These are phyloP conservation scores for Cornus suecica DNA, from an alignment of 148 eudicot species.

Conservation along the genomic window DNA sequence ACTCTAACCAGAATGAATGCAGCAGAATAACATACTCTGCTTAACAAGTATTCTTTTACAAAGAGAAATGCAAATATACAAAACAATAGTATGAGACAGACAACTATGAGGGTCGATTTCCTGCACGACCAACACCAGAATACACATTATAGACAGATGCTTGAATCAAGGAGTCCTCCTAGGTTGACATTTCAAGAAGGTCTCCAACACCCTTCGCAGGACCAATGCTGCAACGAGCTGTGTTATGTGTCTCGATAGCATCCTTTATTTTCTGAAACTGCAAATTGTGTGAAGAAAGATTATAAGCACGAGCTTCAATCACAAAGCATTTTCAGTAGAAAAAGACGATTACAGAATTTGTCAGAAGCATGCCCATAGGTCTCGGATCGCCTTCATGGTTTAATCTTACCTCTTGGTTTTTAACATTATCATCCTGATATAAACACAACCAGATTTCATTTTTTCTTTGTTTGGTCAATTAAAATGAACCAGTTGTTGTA, in stretches of 20 bases:
- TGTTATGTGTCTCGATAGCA: constrained; percentile 63
- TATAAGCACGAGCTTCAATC: background rate
- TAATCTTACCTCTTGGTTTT: too few species aligned
- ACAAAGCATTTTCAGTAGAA: background rate
- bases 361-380: background rate
- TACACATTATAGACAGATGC: constrained; percentile 14
- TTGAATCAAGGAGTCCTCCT: constrained; percentile 4
- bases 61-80: background rate
- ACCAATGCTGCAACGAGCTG: constrained; percentile 57
- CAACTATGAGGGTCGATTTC: background rate
- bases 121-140: background rate
- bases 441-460: too few species aligned
- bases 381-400: too few species aligned
- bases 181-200: constrained; percentile 39
- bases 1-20: background rate
- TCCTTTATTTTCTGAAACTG: constrained; percentile 97
- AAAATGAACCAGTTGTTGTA: too few species aligned
- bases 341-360: background rate
- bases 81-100: background rate
- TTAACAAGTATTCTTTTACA: background rate
- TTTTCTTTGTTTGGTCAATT: too few species aligned
- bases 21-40: background rate
- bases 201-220: constrained; percentile 51
- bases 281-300: constrained; percentile 1
- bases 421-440: too few species aligned